A percentile compares a stretch with the other conserved stretches of the same genome.
Evolutionary conservation across 805 yeast species (phyloP).

Genomic region (Hemisphaericaspora nanyangensis): DNA sequence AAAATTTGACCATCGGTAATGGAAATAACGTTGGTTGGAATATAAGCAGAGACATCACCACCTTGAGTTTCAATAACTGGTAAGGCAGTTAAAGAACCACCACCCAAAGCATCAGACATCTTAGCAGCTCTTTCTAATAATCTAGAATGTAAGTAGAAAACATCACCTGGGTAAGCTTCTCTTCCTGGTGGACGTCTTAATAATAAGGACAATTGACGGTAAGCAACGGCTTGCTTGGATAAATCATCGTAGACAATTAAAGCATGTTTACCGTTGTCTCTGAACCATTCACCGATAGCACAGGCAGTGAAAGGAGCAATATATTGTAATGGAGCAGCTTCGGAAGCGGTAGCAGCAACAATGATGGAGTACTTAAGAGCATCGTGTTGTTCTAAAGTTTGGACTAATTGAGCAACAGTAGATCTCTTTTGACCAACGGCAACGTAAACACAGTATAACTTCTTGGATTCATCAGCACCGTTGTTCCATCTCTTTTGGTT

Average conservation of each 20-base stretch:
- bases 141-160: slow-evolving; percentile 93
- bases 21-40: slow-evolving; percentile 97
- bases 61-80: slow-evolving; percentile 98
- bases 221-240: slow-evolving; percentile 99
- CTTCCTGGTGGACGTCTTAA: slow-evolving; percentile 97
- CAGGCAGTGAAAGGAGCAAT: slow-evolving; percentile 99
- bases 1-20: slow-evolving; percentile 97
- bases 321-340: slow-evolving; percentile 99
- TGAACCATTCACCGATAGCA: slow-evolving; percentile 99
- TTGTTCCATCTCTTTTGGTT: slow-evolving; percentile 99
- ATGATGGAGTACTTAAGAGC: slow-evolving; percentile 96
- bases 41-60: slow-evolving; percentile 98
- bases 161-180: slow-evolving; percentile 97
- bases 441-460: slow-evolving; percentile 99
- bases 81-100: slow-evolving; percentile 93
- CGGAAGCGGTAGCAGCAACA: slow-evolving; percentile 99
- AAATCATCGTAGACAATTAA: slow-evolving; percentile 95
- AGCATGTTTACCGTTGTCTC: slow-evolving; percentile 99
- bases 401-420: slow-evolving; percentile 98
- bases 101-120: slow-evolving; percentile 86
- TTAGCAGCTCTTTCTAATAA: slow-evolving; percentile 96
- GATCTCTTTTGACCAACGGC: slow-evolving; percentile 99
- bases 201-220: slow-evolving; percentile 97
- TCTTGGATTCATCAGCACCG: slow-evolving; percentile 93
- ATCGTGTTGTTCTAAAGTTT: slow-evolving; percentile 97